Evolutionary conservation across 306 rosid genomes (phyloP).

Genomic region (Quercus alba): DNA sequence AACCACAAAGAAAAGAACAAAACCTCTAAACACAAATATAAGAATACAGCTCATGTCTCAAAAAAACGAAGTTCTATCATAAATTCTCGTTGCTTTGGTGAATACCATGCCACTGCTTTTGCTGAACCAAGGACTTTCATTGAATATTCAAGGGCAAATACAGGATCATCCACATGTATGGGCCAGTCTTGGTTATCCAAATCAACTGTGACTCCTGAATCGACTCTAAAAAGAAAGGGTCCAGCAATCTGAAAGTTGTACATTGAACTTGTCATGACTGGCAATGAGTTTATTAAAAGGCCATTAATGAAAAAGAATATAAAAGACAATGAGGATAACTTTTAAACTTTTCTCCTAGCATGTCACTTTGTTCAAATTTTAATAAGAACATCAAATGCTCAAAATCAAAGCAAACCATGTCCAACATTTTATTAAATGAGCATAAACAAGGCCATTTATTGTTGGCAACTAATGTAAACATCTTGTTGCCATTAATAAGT

Average conservation of each 20-base stretch:
- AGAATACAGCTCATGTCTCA: slow-evolving; percentile 44
- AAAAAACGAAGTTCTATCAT: slow-evolving; percentile 93
- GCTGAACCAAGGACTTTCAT: slow-evolving; percentile 88
- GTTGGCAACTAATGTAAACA: background rate
- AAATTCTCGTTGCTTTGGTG: slow-evolving; percentile 74
- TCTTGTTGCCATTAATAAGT: background rate
- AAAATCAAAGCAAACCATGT: background rate
- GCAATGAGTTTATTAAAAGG: slow-evolving; percentile 1
- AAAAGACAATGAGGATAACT: background rate
- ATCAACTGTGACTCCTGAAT: slow-evolving; percentile 66
- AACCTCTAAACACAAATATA: slow-evolving; percentile 5
- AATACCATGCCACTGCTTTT: slow-evolving; percentile 94
- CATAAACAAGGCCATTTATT: background rate
- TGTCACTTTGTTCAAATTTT: background rate
- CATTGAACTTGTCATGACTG: background rate
- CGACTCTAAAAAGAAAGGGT: slow-evolving; percentile 82
- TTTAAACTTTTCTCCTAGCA: background rate
- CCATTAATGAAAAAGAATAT: background rate
- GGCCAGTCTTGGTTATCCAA: slow-evolving; percentile 41
- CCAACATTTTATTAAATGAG: background rate
- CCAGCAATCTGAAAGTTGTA: slow-evolving; percentile 66
- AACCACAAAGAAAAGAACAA: slow-evolving; percentile 11
- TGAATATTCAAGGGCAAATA: slow-evolving; percentile 82
- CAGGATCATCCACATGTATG: slow-evolving; percentile 49
- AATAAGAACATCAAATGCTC: too few species aligned